Conservation (phyloP, 2,329 filamentous ascomycete genomes). For the Blumeria graminis region DNA sequence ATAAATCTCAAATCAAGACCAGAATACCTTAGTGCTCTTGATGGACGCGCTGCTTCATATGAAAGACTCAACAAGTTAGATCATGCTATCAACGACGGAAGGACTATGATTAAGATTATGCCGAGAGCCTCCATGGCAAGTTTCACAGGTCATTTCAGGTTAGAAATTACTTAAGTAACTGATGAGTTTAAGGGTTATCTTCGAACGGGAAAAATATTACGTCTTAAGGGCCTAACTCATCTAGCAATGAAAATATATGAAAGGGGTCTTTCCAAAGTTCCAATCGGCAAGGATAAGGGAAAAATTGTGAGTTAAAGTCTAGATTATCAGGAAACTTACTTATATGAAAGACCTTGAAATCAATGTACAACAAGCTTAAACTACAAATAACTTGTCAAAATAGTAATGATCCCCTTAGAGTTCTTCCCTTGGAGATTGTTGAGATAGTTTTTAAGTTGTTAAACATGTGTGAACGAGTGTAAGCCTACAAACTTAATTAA, state of each 20-base stretch:
- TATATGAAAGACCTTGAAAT: constrained; percentile 11
- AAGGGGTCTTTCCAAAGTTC: constrained; percentile 14
- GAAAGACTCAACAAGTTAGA: constrained; percentile 13
- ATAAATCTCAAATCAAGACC: constrained; percentile 9
- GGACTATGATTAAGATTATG: constrained; percentile 14
- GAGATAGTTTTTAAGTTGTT: constrained; percentile 13
- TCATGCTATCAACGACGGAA: constrained; percentile 13
- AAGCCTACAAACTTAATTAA: constrained; percentile 3
- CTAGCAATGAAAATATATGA: constrained; percentile 16
- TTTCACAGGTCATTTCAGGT: not conserved
- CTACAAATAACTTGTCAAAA: constrained; percentile 9
- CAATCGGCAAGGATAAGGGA: constrained; percentile 12
- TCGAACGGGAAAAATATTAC: constrained; percentile 14
- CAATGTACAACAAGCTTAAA: constrained; percentile 12
- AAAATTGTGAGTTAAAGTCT: constrained; percentile 8
- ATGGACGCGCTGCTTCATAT: constrained; percentile 15
- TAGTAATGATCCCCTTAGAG: constrained; percentile 13
- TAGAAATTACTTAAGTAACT: not conserved
- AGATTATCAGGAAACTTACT: not conserved
- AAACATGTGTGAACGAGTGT: constrained; percentile 13
- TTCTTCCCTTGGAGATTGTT: constrained; percentile 15
- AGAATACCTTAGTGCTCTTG: constrained; percentile 13
- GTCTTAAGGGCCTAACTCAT: constrained; percentile 10
- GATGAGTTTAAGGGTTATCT: constrained; percentile 13
- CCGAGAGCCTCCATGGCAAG: constrained; percentile 13